Conservation (phyloP, 2,329 filamentous ascomycete genomes). For the Tolypocladium sp. region DNA sequence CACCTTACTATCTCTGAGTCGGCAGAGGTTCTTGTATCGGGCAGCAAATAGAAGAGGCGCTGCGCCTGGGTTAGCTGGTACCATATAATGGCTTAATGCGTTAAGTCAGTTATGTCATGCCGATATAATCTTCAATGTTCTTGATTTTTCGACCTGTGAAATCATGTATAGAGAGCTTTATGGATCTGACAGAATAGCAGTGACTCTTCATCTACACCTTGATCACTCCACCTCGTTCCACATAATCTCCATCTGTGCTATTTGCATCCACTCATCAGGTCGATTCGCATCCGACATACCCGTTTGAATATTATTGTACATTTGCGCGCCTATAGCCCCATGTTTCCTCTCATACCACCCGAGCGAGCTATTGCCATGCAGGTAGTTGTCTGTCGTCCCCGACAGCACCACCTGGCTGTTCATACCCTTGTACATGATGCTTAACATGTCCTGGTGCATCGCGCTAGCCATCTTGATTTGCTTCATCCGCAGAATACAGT, state of each 20-base stretch:
- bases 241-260: constrained; percentile 13
- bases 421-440: constrained; percentile 23
- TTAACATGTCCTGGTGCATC: constrained; percentile 21
- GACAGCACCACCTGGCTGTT: constrained; percentile 15
- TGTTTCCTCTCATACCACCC: constrained; percentile 26
- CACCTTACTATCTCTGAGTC: no score
- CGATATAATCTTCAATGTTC: no score
- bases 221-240: constrained; percentile 23
- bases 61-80: no score
- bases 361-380: constrained; percentile 22
- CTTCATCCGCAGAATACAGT: constrained; percentile 17
- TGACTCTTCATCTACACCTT: no score
- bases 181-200: neutral
- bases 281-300: constrained; percentile 18
- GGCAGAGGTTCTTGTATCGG: no score
- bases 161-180: neutral
- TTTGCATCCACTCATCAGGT: constrained; percentile 15
- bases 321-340: constrained; percentile 22
- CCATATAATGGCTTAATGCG: no score
- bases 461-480: constrained; percentile 20
- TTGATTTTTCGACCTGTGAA: no score
- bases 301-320: constrained; percentile 20
- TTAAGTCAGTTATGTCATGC: no score
- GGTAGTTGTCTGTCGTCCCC: constrained; percentile 17
- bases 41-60: no score